Evolutionary conservation across 768 basidiomycete genomes (phyloP).

Genomic region (Suillus variegatus): DNA sequence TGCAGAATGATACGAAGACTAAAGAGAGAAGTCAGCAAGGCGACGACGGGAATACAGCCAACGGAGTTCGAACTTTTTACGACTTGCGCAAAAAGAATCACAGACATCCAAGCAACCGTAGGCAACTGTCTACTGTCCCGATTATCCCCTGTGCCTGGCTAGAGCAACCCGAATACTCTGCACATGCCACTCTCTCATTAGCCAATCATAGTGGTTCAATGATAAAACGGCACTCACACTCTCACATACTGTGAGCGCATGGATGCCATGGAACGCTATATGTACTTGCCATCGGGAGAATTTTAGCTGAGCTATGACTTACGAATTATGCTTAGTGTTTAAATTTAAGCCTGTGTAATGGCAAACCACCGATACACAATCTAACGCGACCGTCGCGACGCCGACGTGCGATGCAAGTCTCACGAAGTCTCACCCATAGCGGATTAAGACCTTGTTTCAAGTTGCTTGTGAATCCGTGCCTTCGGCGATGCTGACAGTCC

Average conservation of each 20-base stretch:
- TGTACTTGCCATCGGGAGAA: background rate
- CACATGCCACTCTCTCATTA: background rate
- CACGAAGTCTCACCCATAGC: background rate
- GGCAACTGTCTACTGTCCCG: background rate
- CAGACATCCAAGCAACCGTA: constrained; percentile 1
- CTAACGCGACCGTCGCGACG: background rate
- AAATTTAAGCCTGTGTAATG: background rate
- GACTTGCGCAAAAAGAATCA: background rate
- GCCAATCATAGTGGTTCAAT: background rate
- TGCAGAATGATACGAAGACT: background rate
- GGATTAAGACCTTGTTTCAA: background rate
- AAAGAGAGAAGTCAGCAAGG: constrained; percentile 1
- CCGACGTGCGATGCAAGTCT: background rate
- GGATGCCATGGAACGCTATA: too few relatives aligned
- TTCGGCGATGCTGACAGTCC: background rate
- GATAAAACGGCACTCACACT: background rate
- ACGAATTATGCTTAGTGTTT: background rate
- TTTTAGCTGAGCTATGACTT: background rate
- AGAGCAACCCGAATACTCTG: background rate
- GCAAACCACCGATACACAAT: background rate
- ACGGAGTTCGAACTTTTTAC: constrained; percentile 35
- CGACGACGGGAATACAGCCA: constrained; percentile 2
- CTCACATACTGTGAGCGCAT: too few relatives aligned
- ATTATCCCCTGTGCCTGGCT: background rate
- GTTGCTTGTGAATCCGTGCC: background rate